Evolutionary conservation across 257 asterid genomes (phyloP).

Genomic region (Linaria vulgaris): DNA sequence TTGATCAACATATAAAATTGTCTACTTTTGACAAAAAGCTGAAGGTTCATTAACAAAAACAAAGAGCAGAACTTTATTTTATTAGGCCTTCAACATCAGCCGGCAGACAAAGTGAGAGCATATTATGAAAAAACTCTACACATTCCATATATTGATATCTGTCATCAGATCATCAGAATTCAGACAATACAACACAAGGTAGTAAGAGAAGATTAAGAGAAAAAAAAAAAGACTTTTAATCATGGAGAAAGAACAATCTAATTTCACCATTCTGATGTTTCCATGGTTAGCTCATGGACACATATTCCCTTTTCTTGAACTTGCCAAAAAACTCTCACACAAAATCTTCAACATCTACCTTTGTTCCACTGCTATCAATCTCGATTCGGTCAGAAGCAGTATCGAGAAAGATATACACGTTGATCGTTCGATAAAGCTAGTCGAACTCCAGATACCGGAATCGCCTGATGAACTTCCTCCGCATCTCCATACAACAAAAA

Average conservation of each 20-base stretch:
- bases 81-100: no score
- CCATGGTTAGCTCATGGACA: conserved; percentile 16
- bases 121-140: no score
- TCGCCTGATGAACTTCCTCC: conserved; percentile 20
- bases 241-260: conserved; percentile 4
- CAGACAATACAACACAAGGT: no score
- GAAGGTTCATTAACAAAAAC: no score
- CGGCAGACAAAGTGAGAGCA: no score
- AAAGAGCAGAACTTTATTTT: no score
- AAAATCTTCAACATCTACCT: conserved; percentile 21
- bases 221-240: background rate
- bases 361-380: conserved; percentile 22
- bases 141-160: no score
- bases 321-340: conserved; percentile 35
- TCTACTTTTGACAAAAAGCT: no score
- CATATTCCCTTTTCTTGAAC: conserved; percentile 22
- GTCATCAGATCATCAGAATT: no score
- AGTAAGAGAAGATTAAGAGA: background rate
- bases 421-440: conserved; percentile 7
- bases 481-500: conserved; percentile 20
- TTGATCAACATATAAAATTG: no score
- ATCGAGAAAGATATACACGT: background rate
- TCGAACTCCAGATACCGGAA: background rate
- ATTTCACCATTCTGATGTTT: conserved; percentile 1
- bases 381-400: background rate